Base-by-base conservation (phyloP, 2,329 filamentous ascomycete genomes). In the Cladosporium sp. region DNA sequence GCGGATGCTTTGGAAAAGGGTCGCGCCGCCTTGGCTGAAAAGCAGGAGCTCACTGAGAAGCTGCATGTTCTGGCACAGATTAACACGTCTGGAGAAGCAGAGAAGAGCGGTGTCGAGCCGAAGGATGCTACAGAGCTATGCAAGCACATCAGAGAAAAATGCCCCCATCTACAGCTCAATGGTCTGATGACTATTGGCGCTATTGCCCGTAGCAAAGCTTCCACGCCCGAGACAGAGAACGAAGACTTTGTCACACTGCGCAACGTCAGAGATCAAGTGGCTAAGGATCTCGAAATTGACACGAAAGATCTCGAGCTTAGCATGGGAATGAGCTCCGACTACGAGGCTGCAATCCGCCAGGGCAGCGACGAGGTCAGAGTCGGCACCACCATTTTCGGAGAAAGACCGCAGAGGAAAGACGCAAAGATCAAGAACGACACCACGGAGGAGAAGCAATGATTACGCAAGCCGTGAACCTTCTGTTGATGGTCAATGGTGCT, bases 291-390 rank as follows among this genome's bases (percentile, higher is more conserved):
- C 61, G 86, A 83, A 0, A 71, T 87, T 49, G 76, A 81, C 18
- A 76, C 82, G 18, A 79, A 81, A n/a, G 84, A 84, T 68, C 76
- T 97, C 73, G 93, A 97, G 82, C 78, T 98, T 79, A 97, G 93
- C 79, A 99, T 99, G 94, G 94, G 94, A 7, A 99, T 99, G 95
- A 97, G 93, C 76, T 88, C 92, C 74, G 95, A 99, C 78, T 99
- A 94, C 78, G 93, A 97, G 81, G 91, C 90, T 8, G 95, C 95
- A 0, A 89, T 98, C 74, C 80, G 79, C 14, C 82, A 92, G 82
- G 95, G 95, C 0, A 97, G 93, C 80, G 85, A 87, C 72, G 93
- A 98, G 83, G 93, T 99, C 6, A 86, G 95, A 66, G 88, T 99
- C 10, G 95, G 95, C 1, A 98, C 92, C 75, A 94, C 92, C 1